Percentiles rank a stretch among this genome's conserved stretches.
Conservation (phyloP, 306 rosid species). For the Sindora glabra region DNA sequence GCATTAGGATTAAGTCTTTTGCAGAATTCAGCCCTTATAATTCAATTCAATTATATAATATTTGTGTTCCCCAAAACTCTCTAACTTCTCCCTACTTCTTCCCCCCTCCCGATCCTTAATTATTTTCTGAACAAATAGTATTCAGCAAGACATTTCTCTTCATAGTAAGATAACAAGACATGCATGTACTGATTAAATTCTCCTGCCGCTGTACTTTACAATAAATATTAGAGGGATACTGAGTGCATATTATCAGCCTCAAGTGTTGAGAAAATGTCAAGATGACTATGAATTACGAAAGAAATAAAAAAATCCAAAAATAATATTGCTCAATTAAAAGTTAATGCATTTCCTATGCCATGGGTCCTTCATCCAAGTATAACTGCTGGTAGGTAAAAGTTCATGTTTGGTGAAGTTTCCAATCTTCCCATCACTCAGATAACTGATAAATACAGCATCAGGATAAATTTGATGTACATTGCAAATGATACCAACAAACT, state of each 20-base stretch:
- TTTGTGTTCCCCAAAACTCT: too few species aligned
- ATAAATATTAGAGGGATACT: constrained; percentile 8
- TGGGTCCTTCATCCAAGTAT: constrained; percentile 13
- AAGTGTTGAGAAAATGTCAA: background rate
- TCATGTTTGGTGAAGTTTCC: constrained; percentile 1
- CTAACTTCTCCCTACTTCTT: too few species aligned
- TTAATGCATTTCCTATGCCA: constrained; percentile 10
- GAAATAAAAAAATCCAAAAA: constrained; percentile 2
- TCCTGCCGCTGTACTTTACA: background rate
- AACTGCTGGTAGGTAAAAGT: background rate
- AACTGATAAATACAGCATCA: background rate
- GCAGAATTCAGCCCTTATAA: too few species aligned
- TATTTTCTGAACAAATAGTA: too few species aligned
- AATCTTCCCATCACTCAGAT: background rate
- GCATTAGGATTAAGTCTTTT: too few species aligned
- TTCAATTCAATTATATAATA: too few species aligned
- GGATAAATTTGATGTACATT: background rate
- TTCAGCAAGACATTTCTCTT: background rate
- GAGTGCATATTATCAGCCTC: constrained; percentile 2
- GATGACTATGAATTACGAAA: background rate
- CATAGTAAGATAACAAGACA: background rate
- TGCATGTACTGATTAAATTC: too few species aligned
- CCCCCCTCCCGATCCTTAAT: too few species aligned
- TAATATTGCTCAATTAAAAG: background rate
- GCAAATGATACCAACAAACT: constrained; percentile 30